Percentiles rank a stretch among this genome's conserved stretches.
These are phyloP conservation scores for Monilinia aucupariae DNA, from an alignment of 2,329 filamentous ascomycete species.

Conservation along the genomic window DNA sequence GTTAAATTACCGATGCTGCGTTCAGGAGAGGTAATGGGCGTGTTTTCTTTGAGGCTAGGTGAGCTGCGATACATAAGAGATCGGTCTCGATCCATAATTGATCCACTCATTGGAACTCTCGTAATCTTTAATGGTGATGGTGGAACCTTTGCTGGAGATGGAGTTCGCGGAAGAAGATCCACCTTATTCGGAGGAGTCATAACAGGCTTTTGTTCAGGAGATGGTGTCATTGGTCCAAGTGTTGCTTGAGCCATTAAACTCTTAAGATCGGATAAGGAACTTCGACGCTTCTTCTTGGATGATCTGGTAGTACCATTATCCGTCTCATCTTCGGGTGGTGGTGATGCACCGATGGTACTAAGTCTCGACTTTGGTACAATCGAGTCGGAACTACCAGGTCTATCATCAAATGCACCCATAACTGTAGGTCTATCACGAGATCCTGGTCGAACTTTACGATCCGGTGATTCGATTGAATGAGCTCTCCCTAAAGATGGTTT, in stretches of 20 bases:
- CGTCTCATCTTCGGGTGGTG: conserved; percentile 41
- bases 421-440: conserved; percentile 58
- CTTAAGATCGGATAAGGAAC: conserved; percentile 83
- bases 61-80: conserved; percentile 24
- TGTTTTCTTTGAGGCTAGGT: conserved; percentile 32
- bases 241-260: conserved; percentile 58
- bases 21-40: conserved; percentile 21
- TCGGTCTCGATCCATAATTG: conserved; percentile 28
- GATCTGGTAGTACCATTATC: conserved; percentile 36
- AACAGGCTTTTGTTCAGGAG: conserved; percentile 11
- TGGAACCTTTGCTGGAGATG: conserved; percentile 25
- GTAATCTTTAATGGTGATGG: conserved; percentile 17
- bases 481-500: conserved; percentile 64
- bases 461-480: conserved; percentile 67
- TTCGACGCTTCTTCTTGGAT: conserved; percentile 76
- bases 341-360: conserved; percentile 33
- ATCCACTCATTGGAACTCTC: conserved; percentile 31
- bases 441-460: conserved; percentile 43
- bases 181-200: conserved; percentile 19
- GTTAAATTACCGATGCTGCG: conserved; percentile 28
- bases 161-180: conserved; percentile 32
- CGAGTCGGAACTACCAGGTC: conserved; percentile 48
- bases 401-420: conserved; percentile 58
- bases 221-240: conserved; percentile 41
- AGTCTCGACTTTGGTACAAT: conserved; percentile 38